Base-by-base conservation (phyloP, 805 yeast genomes). In the Saturnispora sanitii region DNA sequence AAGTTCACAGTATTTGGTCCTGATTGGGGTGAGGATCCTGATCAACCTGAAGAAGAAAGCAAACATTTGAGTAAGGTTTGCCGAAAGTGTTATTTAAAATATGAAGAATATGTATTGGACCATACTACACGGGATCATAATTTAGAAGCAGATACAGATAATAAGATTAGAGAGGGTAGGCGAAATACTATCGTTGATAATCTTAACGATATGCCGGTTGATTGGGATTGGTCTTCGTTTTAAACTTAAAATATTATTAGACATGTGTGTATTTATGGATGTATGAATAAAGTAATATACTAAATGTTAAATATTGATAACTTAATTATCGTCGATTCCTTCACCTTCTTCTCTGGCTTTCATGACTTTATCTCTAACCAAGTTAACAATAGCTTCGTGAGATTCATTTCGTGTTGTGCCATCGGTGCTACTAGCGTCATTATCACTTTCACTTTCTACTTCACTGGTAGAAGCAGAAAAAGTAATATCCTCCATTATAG, bases 401-500 rank as follows among this genome's bases (percentile, higher is more conserved):
- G 26, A 27, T 16, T 42, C 43, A n/a, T 26, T 18, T 6, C 37
- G 38, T 8, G 38, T 34, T 21, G 39, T 44, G 3, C 50, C 46
- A 9, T 31, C 41, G 5, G 52, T 45, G 6, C 52, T 44, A 21
- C 46, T 42, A 3, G 49, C 38, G 8, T 51, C 45, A n/a, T 38
- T 36, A 8, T 58, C 64, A 35, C 51, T 49, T 27, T 53, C 56
- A 28, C 56, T 51, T 8, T 55, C 50, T 3, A 57, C 45, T 4
- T 61, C 64, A 2, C 54, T 54, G 19, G 60, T 57, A 2, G 63
- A 55, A 7, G 42, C 32, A 7, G 51, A 51, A 17, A 45, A 53
- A 16, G 41, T 48, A 42, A 72, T 75, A 45, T 73, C 76, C 16
- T 73, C 66, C 43, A 74, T 71, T 57, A 74, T 67, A 2, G 79